Percentiles rank a stretch among this genome's conserved stretches.
Evolutionary conservation across 1,284 basidiomycete genomes (phyloP).

Genomic region (Cutaneotrichosporon cutaneum): DNA sequence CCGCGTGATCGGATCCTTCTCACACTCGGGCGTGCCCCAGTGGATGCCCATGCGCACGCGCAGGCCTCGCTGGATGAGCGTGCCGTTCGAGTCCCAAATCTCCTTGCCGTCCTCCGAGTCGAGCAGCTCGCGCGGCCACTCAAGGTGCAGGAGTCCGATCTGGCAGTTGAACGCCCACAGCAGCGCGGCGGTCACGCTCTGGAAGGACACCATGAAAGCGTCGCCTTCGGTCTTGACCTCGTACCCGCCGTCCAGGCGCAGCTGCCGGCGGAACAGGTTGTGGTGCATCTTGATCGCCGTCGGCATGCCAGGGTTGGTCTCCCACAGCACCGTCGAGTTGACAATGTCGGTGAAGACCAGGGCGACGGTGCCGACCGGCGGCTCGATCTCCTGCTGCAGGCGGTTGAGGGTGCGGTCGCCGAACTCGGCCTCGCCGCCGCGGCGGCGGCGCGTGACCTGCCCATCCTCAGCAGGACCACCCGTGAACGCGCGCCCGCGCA

Average conservation of each 20-base stretch:
- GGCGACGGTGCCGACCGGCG: conserved; percentile 85
- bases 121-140: conserved; percentile 93
- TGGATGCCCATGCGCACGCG: conserved; percentile 98
- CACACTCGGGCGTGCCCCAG: conserved; percentile 86
- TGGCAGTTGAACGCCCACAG: conserved; percentile 93
- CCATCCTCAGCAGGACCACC: not conserved
- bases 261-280: conserved; percentile 75
- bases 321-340: conserved; percentile 97
- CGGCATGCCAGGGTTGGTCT: conserved; percentile 93
- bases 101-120: conserved; percentile 89
- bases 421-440: conserved; percentile 45
- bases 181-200: conserved; percentile 78
- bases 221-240: conserved; percentile 99
- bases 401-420: conserved; percentile 57
- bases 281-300: conserved; percentile 94
- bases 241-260: conserved; percentile 92
- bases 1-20: conserved; percentile 87
- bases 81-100: conserved; percentile 67
- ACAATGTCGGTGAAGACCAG: conserved; percentile 98
- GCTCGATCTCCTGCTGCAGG: conserved; percentile 77
- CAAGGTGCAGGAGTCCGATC: conserved; percentile 74
- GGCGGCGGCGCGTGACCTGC: conserved; percentile 20
- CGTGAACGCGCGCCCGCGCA: conserved; percentile 5
- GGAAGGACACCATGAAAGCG: conserved; percentile 98
- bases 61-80: conserved; percentile 79